Evolutionary conservation across 2,329 filamentous ascomycete species (phyloP).

Genomic region (Sordariomycetes sp.): DNA sequence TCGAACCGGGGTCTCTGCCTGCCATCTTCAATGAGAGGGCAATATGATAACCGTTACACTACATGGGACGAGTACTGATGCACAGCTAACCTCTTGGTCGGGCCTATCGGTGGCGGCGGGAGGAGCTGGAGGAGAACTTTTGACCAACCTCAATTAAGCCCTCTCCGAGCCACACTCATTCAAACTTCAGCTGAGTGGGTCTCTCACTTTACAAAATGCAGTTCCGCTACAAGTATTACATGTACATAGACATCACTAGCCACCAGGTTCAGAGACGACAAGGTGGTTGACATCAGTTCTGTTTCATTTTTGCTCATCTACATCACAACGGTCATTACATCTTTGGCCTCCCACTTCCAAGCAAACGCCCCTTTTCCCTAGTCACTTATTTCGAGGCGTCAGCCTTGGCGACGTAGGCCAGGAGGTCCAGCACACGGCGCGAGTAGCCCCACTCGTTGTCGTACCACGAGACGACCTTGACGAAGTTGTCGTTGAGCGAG

Average conservation of each 20-base stretch:
- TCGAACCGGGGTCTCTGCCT: not conserved
- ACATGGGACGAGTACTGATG: not conserved
- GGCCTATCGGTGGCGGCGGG: no score
- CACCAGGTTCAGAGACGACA: no score
- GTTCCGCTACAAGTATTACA: no score
- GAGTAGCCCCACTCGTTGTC: conserved; percentile 99
- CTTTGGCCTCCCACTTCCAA: not conserved
- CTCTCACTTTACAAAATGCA: no score
- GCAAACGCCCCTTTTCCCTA: not conserved
- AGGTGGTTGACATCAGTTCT: no score
- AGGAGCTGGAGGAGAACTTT: no score
- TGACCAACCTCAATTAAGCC: no score
- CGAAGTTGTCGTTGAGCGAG: conserved; percentile 94
- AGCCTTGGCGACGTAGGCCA: conserved; percentile 69
- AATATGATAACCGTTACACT: not conserved
- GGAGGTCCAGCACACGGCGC: conserved; percentile 81
- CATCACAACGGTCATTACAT: not conserved
- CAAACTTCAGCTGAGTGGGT: no score
- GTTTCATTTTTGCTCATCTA: not conserved
- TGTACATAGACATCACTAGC: no score
- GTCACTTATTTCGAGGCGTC: conserved; percentile 44
- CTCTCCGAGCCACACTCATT: no score
- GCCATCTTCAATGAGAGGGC: not conserved
- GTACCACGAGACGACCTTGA: conserved; percentile 98
- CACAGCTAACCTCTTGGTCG: no score